phyloP scores from a whole-genome alignment of 352 stramenopile species.

The Pythium folliculosum region DNA sequence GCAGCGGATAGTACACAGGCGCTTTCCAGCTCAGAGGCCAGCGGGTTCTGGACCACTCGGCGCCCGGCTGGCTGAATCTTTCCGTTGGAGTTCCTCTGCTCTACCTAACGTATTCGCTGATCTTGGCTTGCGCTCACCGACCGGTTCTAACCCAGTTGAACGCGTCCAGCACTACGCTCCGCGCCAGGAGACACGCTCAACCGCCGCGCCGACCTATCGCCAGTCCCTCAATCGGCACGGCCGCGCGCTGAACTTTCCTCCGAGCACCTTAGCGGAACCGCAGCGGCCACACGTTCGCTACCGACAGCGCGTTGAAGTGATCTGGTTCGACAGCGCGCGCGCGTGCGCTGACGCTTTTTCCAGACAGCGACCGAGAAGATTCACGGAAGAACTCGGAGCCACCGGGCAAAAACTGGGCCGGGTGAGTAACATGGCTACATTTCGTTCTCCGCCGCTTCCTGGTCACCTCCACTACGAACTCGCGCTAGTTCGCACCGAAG shows the following conservation, averaged over 20 bases:
- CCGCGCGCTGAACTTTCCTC: slow-evolving; percentile 1
- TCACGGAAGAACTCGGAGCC: neutral
- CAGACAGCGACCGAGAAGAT: neutral
- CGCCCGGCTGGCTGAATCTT: slow-evolving; percentile 2
- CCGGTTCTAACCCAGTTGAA: neutral
- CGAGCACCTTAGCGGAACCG: neutral
- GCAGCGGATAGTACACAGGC: neutral
- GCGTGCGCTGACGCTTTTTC: neutral
- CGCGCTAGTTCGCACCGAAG: too few species aligned
- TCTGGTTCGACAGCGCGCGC: neutral
- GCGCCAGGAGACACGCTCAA: neutral
- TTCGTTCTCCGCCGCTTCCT: neutral
- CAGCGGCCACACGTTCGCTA: neutral
- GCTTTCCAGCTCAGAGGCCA: slow-evolving; percentile 3
- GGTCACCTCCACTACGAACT: too few species aligned
- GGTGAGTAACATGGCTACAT: neutral
- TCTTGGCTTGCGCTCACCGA: neutral
- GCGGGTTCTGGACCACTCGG: neutral
- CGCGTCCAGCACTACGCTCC: neutral
- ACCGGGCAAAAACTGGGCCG: too few species aligned
- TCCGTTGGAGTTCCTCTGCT: neutral
- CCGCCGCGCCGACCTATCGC: neutral
- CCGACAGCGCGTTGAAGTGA: neutral
- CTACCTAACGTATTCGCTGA: neutral
- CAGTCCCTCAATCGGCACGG: neutral